Conservation (phyloP, 2,329 filamentous ascomycete genomes). For the Colletotrichum tanaceti region DNA sequence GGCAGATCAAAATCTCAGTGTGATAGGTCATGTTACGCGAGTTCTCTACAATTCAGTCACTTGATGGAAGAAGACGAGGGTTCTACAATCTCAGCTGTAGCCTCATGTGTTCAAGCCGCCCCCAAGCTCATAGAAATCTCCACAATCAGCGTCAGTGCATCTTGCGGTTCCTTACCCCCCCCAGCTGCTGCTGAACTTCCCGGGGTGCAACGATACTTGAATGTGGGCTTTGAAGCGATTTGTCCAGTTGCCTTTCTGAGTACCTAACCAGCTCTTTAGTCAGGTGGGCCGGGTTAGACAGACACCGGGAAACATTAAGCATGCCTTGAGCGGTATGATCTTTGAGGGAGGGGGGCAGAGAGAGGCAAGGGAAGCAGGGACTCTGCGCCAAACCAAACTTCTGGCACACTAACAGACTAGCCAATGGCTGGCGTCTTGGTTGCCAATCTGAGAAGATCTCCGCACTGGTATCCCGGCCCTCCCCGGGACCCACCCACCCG, state of each 20-base stretch:
- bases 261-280: constrained; percentile 17
- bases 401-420: not conserved
- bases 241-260: constrained; percentile 2
- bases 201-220: not conserved
- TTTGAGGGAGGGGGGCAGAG: not conserved
- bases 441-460: constrained; percentile 30
- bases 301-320: no score
- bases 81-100: no score
- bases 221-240: not conserved
- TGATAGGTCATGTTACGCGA: no score
- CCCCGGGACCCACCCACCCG: not conserved
- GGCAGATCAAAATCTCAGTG: no score
- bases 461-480: not conserved
- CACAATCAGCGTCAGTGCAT: no score
- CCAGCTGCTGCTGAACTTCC: not conserved
- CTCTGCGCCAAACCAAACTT: not conserved
- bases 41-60: not conserved
- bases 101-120: no score
- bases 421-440: constrained; percentile 27
- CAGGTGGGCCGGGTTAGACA: not conserved
- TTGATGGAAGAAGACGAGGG: not conserved
- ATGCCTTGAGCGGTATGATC: no score
- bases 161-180: not conserved
- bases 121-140: not conserved
- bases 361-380: not conserved